A percentile compares a stretch with the other conserved stretches of the same genome.
phyloP scores from a whole-genome alignment of 2,329 filamentous ascomycete genomes.

The Trichophyton benhamiae region DNA sequence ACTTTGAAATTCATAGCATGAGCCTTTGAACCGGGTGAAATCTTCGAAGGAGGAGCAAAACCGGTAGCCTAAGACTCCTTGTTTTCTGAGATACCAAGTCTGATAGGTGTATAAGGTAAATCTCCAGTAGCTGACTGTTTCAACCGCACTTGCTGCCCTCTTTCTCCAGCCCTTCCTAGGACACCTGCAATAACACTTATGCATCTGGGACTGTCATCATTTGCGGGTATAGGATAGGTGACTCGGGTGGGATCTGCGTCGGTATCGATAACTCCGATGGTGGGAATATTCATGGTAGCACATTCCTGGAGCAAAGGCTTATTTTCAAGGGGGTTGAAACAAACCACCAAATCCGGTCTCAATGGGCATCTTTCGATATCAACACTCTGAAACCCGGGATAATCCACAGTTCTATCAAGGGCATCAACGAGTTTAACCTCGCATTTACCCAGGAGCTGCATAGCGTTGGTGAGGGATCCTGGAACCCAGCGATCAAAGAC shows the following conservation, averaged over 20 bases:
- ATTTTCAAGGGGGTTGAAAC: conserved; percentile 87
- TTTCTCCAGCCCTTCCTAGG: conserved; percentile 70
- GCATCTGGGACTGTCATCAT: conserved; percentile 86
- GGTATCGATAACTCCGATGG: conserved; percentile 89
- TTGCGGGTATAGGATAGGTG: conserved; percentile 91
- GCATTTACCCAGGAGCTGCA: conserved; percentile 67
- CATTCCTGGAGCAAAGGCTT: conserved; percentile 85
- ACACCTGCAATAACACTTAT: conserved; percentile 73
- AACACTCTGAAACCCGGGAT: conserved; percentile 25
- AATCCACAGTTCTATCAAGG: conserved; percentile 52
- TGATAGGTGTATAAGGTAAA: conserved; percentile 41
- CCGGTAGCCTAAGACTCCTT: neutral
- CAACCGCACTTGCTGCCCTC: conserved; percentile 57
- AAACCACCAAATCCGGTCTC: conserved; percentile 81
- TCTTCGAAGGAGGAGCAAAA: neutral
- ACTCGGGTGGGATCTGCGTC: conserved; percentile 86
- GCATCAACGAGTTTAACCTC: conserved; percentile 65
- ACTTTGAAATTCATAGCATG: neutral
- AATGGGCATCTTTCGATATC: conserved; percentile 48
- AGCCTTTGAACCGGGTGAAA: neutral
- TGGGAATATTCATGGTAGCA: conserved; percentile 73
- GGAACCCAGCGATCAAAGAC: conserved; percentile 89
- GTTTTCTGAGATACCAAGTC: neutral
- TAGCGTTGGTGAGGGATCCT: conserved; percentile 81
- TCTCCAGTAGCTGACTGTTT: conserved; percentile 48